Conservation (phyloP, 2,329 filamentous ascomycete genomes). For the Byssoonygena ceratinophila region DNA sequence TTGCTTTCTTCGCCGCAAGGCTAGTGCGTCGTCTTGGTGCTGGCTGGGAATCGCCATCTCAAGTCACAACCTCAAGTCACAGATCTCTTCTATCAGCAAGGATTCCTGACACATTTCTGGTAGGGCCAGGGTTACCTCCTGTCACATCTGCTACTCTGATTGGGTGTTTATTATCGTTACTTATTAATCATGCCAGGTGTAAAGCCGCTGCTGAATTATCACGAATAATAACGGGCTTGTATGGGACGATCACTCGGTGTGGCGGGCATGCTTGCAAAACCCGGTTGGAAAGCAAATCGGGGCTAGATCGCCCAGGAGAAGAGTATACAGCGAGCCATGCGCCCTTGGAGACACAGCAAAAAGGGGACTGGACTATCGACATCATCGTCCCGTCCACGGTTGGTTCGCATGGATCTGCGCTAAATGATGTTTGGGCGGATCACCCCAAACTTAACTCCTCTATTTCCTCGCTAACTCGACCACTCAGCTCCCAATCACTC, state of each 20-base stretch:
- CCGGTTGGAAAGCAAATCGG: neutral
- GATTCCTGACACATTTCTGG: neutral
- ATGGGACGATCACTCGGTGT: neutral
- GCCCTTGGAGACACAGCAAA: neutral
- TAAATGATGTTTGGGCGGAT: conserved; percentile 13
- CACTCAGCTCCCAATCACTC: conserved; percentile 9
- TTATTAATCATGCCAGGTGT: neutral
- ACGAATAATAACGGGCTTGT: neutral
- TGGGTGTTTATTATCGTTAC: neutral
- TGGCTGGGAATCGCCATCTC: too few species aligned
- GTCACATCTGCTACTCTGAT: too few species aligned
- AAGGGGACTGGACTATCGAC: neutral
- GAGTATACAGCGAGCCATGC: conserved; percentile 4
- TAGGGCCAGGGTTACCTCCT: too few species aligned
- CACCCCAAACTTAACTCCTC: conserved; percentile 7
- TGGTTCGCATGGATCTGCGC: conserved; percentile 17
- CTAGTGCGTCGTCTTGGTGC: neutral
- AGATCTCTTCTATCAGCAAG: neutral
- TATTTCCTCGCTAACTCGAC: conserved; percentile 13
- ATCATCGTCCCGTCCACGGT: conserved; percentile 16
- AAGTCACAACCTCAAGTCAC: too few species aligned
- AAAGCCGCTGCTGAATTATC: neutral
- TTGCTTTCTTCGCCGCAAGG: neutral
- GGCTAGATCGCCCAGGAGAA: conserved; percentile 12
- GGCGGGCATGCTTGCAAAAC: neutral